Base-by-base conservation (phyloP, 1,139 yeast species). In the Lodderomyces elongisporus region DNA sequence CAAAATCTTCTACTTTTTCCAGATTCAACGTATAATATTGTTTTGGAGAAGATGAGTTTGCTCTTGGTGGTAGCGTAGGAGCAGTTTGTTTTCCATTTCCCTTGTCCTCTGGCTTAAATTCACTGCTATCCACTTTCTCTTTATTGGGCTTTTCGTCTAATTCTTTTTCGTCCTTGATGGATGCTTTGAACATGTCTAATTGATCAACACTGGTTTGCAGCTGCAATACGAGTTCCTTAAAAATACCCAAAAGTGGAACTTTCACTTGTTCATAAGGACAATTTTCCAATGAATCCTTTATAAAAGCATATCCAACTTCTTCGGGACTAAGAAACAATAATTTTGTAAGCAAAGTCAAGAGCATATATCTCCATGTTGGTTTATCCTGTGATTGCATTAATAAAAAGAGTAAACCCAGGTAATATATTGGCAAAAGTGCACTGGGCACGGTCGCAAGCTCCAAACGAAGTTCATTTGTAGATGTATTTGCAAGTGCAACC, bases 191-290 rank as follows among this genome's bases (percentile, higher is more conserved):
- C 13, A 43, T 25, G 10, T 38, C 36, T 25, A 36, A 33, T 10
- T 40, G 37, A 7, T 24, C 26, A 7, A 13, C 14, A 7, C 32
- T 35, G 6, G 18, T 26, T 30, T 45, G 44, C 27, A 45, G 47
- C 25, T 52, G 51, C 7, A 66, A 52, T 44, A 75, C 58, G 39
- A 85, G 62, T 42, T 79, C 84, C 51, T 83, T 87, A 46, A 85
- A 66, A 17, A 85, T 74, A 3, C 80, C 76, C 12, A 85, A 68
- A 32, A 80, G 60, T 3, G 77, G 76, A 17, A 78, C 68, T 44
- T 78, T 77, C 15, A 75, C 72, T 28, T 68, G 66, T 27, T 69
- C 74, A 51, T 67, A 79, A 2, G 95, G 94, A 49, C 94, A 85
- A 37, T 73, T 66, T 23, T 65, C 60, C 38, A 89, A 62, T 0